Conservation (phyloP, 2,329 filamentous ascomycete species). For the Neospermospora avenae region DNA sequence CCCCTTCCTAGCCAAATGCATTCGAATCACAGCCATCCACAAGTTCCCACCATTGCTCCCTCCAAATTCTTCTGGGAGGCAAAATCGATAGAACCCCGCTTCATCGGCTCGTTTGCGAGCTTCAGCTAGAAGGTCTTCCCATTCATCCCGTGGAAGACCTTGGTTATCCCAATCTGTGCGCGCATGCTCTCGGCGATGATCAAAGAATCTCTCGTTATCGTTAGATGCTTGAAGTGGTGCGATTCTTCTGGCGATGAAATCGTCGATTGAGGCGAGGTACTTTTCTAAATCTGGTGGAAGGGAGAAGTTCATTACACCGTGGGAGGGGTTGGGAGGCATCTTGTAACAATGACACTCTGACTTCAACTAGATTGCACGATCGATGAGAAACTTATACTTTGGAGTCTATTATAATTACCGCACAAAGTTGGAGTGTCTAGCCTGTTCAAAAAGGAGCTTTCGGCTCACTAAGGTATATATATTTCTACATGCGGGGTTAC, state of each 20-base stretch:
- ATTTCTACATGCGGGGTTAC: too few relatives aligned
- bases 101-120: constrained; percentile 51
- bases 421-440: too few relatives aligned
- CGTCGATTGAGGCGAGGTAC: constrained; percentile 49
- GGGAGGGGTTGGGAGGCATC: constrained; percentile 24
- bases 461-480: too few relatives aligned
- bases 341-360: too few relatives aligned
- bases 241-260: constrained; percentile 54
- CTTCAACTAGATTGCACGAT: too few relatives aligned
- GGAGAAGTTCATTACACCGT: constrained; percentile 50
- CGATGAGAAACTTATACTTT: too few relatives aligned
- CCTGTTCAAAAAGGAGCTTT: too few relatives aligned
- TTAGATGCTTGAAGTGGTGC: constrained; percentile 53
- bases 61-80: constrained; percentile 53
- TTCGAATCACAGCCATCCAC: constrained; percentile 61
- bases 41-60: constrained; percentile 51
- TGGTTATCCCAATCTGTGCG: constrained; percentile 53
- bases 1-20: constrained; percentile 57
- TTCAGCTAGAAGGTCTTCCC: constrained; percentile 52
- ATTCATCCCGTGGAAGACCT: constrained; percentile 54
- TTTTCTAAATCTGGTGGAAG: constrained; percentile 47
- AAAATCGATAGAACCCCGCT: constrained; percentile 59
- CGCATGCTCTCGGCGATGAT: constrained; percentile 59
- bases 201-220: constrained; percentile 63
- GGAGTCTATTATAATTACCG: too few relatives aligned